Base-by-base conservation (phyloP, 164 flowering plant species). In the Magnolia officinalis region DNA sequence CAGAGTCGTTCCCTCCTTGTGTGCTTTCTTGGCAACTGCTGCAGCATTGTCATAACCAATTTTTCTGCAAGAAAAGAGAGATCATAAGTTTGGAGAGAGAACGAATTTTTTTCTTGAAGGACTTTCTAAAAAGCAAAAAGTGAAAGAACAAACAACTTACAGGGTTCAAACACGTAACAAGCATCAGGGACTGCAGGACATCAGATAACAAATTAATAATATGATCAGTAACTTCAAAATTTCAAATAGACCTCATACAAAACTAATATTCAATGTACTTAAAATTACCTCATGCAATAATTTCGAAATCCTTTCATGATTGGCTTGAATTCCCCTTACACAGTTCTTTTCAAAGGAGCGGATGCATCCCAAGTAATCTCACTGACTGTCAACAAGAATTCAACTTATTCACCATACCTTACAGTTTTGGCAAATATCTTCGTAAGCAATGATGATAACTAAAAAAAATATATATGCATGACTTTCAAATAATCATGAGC, bases 31-130 rank as follows among this genome's bases (percentile, higher is more conserved):
- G 72, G 98, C 99, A 82, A 94, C 96, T 63, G 98, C 95, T 1
- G 98, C 99, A 81, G 98, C 98, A 74, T 93, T 96, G 84, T 96
- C 98, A 74, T 96, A 96, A 66, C 98, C 99, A 82, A 93, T 93
- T 96, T n/a, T 94, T 94, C 99, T 96, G 82, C 63, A 80, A 64
- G 11, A 74, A 49, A 24, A 50, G 16, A 55, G 61, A 55, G 61
- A 55, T 14, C 16, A 8, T 55, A 73, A 14, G 49, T 71, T 18
- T 61, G 49, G 16, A 45, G 45, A 58, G 19, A 66, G 16, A 80
- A 31, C 20, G 67, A 74, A 49, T 61, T 49, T n/a, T n/a, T 6
- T 73, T 67, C 29, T 73, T 49, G 23, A 10, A 63, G 16, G 8
- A 9, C 31, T 66, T 13, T 70, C n/a, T 11, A 31, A n/a, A 49